Evolutionary conservation across 768 basidiomycete genomes (phyloP), one percentile per base, ranked within the genome.

Genomic region (Lentinula boryana): DNA sequence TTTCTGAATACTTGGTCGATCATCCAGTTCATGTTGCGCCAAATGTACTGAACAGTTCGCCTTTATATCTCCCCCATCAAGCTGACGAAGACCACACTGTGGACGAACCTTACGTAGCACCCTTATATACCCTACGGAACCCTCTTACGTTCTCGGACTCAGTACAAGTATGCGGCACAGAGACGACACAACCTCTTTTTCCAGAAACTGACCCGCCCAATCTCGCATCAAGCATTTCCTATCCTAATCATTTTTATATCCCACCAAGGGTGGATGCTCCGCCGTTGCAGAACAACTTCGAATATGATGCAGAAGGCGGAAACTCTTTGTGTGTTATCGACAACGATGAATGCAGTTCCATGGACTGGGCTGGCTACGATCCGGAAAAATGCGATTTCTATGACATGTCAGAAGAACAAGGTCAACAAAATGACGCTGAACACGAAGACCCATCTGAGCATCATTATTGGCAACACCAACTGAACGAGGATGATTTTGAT

Each of bases 201-300:
- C 48, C 23, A 12, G 48, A 52, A 33, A n/a, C n/a, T n/a, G 13
- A 15, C n/a, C 31, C 51, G 27, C 9, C 2, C 18, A 36, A 53
- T 36, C 33, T 33, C 33, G 16, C 36, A n/a, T 55, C 16, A 55
- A 18, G 54, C 18, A 23, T 55, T 55, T 36, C n/a, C 10, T 55
- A 55, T 41, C 40, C 55, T 10, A 13, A 56, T 23, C 40, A 56
- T 18, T 56, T 56, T 41, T 56, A 56, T n/a, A 56, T 56, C 5
- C 55, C 55, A 36, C 55, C 55, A 16, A 41, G 55, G 2, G 55
- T 56, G 16, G 55, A 56, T 56, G 55, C 55, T 15, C 55, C 55
- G 6, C 55, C 38, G 15, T 16, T 56, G 40, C 33, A 21, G 12
- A 21, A 40, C 18, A 32, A 54, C 13, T 36, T 5, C 27, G 33